Conservation (phyloP, 805 yeast species). For the Kazachstania africana region DNA sequence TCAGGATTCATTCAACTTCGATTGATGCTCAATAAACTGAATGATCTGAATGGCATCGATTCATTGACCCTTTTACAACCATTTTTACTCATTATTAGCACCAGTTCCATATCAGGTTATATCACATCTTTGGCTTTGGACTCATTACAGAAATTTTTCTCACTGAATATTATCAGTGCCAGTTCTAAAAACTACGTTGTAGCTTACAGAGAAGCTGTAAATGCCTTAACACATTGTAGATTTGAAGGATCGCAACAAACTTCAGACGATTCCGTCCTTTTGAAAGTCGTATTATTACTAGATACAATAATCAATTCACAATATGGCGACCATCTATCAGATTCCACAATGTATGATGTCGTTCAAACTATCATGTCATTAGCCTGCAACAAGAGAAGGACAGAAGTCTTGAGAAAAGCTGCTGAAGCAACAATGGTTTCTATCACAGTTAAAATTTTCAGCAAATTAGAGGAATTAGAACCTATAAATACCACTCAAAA, state of each 20-base stretch:
- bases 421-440: conserved; percentile 74
- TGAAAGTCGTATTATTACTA: conserved; percentile 68
- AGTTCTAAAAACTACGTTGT: conserved; percentile 53
- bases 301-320: conserved; percentile 57
- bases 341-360: conserved; percentile 76
- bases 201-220: conserved; percentile 32
- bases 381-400: conserved; percentile 84
- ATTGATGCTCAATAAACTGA: conserved; percentile 49
- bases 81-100: conserved; percentile 68
- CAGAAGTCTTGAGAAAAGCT: conserved; percentile 77
- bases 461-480: conserved; percentile 37
- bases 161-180: conserved; percentile 51
- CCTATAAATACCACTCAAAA: conserved; percentile 5
- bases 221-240: conserved; percentile 80
- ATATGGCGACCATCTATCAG: conserved; percentile 55
- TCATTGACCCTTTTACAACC: conserved; percentile 73
- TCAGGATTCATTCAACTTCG: conserved; percentile 73
- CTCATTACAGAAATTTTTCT: conserved; percentile 62
- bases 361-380: conserved; percentile 83
- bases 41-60: conserved; percentile 46
- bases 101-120: conserved; percentile 75
- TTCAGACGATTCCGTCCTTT: conserved; percentile 81
- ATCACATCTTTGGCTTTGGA: conserved; percentile 74
- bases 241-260: conserved; percentile 91
- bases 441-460: conserved; percentile 59